Evolutionary conservation across 257 asterid species (phyloP), one percentile per base, ranked within the genome.

Genomic region (Gardenia jasminoides): DNA sequence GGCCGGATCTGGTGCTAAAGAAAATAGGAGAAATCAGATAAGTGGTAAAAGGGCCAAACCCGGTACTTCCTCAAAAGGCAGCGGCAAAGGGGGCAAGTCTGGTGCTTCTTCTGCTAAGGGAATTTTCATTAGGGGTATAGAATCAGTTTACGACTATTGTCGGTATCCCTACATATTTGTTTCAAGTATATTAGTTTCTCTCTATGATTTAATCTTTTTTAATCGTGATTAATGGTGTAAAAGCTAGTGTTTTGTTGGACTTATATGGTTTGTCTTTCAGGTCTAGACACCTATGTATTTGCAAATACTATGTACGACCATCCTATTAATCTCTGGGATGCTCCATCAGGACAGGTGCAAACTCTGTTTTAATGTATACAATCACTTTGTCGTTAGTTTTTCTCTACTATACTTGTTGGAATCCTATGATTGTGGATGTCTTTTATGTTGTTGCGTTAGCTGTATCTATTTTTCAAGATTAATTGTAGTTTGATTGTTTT

Each of bases 261-360:
- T 86, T 15, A 59, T 74, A 79, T 79, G 64, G 56, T 75, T 54
- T 69, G 71, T 83, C 61, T 78, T 78, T 76, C 88, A 95, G 99
- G 90, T 86, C 94, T 97, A 76, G 97, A 90, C 86, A 87, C 90
- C 31, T 92, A 97, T 85, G 98, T 95, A 74, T 90, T 91, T 79
- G 98, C 97, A 30, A 89, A 94, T 75, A 84, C 97, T 28, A 85
- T 96, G 0, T 88, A 97, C 67, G 98, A 95, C 85, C 99, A 92
- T 86, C 99, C 99, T 50, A 92, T 95, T 88, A 97, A 95, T 90
- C 98, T 95, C 30, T 95, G 98, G 97, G 99, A 95, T 86, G 90
- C 98, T 86, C 87, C 70, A 82, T 87, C 98, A 74, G 97, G 99
- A 79, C 91, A 95, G 98, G 99, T 93, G 84, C 68, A 67, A 78